Evolutionary conservation across 164 flowering plant genomes (phyloP).

Genomic region (Tetrastigma voinierianum): DNA sequence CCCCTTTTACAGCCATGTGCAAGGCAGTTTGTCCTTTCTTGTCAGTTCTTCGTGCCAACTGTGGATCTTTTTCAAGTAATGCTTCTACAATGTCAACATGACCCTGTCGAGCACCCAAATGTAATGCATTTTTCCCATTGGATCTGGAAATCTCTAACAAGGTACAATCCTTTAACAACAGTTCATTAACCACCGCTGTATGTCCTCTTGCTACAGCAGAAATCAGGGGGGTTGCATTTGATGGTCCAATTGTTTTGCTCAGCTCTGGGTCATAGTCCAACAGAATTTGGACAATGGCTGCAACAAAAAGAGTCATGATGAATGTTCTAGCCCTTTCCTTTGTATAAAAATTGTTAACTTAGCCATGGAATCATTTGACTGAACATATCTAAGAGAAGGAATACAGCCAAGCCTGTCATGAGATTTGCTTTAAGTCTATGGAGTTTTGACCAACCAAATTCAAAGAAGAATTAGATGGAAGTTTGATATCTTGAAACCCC

Average conservation of each 20-base stretch:
- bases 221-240: conserved; percentile 73
- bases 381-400: background rate
- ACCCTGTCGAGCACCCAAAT: conserved; percentile 75
- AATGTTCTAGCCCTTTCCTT: background rate
- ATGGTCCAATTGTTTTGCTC: conserved; percentile 60
- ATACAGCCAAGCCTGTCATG: too few species aligned
- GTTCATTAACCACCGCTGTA: conserved; percentile 59
- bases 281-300: conserved; percentile 75
- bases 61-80: conserved; percentile 65
- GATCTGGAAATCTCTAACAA: conserved; percentile 63
- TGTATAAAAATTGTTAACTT: background rate
- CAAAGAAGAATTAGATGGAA: too few species aligned
- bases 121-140: conserved; percentile 87
- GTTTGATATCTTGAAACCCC: too few species aligned
- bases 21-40: conserved; percentile 89
- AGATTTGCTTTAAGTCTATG: too few species aligned
- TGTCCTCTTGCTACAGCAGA: conserved; percentile 85
- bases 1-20: conserved; percentile 92
- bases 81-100: conserved; percentile 77
- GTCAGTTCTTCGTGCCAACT: conserved; percentile 72
- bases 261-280: conserved; percentile 61
- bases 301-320: conserved; percentile 9
- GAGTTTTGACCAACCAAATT: too few species aligned
- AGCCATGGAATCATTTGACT: background rate
- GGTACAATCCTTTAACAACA: conserved; percentile 56